A percentile compares a stretch with the other conserved stretches of the same genome.
phyloP scores from a whole-genome alignment of 2,329 filamentous ascomycete species.

The Cordyceps militaris region DNA sequence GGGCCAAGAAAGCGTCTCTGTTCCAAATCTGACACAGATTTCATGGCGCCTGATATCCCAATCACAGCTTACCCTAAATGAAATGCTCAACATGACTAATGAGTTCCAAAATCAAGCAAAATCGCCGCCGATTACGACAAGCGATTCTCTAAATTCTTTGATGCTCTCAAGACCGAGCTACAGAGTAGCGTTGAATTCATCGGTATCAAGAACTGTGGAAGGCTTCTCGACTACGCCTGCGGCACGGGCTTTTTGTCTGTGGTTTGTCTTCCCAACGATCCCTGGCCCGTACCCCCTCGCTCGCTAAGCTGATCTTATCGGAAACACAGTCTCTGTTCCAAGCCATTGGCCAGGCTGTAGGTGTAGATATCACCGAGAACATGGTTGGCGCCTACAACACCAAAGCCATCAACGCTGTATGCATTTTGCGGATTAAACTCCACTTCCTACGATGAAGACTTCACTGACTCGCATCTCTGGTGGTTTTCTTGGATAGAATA shows the following conservation, averaged over 20 bases:
- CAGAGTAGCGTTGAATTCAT: constrained; percentile 51
- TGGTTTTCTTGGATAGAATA: constrained; percentile 31
- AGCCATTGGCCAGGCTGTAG: constrained; percentile 47
- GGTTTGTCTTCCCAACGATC: constrained; percentile 32
- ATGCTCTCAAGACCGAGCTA: constrained; percentile 48
- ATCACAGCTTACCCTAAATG: neutral
- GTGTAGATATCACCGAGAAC: constrained; percentile 62
- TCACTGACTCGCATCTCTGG: neutral
- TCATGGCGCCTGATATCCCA: neutral
- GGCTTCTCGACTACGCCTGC: constrained; percentile 69
- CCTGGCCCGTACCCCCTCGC: neutral
- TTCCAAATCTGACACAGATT: too few relatives aligned
- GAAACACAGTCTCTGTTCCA: constrained; percentile 18
- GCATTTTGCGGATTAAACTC: constrained; percentile 11
- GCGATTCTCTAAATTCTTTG: constrained; percentile 46
- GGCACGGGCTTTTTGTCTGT: constrained; percentile 61
- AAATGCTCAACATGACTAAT: neutral
- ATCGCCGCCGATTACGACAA: constrained; percentile 35
- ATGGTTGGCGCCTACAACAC: constrained; percentile 65
- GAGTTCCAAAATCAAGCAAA: constrained; percentile 18
- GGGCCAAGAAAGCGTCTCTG: neutral
- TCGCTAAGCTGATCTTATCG: neutral
- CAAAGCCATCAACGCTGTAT: constrained; percentile 47
- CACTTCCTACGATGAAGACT: neutral
- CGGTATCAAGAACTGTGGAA: constrained; percentile 42